These are phyloP conservation scores for Aciculoconidium aculeatum DNA, from an alignment of 805 yeast species.

Conservation along the genomic window DNA sequence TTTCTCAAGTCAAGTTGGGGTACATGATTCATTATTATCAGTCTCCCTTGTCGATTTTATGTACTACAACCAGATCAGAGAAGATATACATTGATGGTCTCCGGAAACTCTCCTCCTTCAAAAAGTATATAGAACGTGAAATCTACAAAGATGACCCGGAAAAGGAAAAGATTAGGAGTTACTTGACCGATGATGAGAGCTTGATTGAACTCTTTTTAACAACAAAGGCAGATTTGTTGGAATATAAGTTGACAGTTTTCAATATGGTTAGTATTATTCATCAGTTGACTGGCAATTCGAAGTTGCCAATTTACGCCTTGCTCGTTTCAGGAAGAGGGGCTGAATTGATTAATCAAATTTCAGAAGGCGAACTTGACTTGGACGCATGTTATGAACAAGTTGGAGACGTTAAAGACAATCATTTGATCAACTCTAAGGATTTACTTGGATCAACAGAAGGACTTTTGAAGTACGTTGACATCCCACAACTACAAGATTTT, in stretches of 20 bases:
- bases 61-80: slow-evolving; percentile 10
- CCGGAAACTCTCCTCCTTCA: slow-evolving; percentile 32
- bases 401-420: too few relatives aligned
- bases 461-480: too few relatives aligned
- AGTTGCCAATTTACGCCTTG: slow-evolving; percentile 24
- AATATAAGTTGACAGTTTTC: slow-evolving; percentile 21
- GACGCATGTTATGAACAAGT: too few relatives aligned
- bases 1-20: slow-evolving; percentile 31
- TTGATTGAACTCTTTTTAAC: slow-evolving; percentile 11
- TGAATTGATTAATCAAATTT: background rate
- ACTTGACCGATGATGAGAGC: slow-evolving; percentile 12
- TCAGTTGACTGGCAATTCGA: slow-evolving; percentile 7
- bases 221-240: slow-evolving; percentile 15
- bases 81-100: slow-evolving; percentile 19
- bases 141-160: slow-evolving; percentile 8
- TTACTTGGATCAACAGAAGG: too few relatives aligned
- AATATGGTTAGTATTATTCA: slow-evolving; percentile 21
- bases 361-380: background rate
- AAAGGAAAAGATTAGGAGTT: slow-evolving; percentile 8
- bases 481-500: too few relatives aligned
- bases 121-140: slow-evolving; percentile 23
- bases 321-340: slow-evolving; percentile 3
- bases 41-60: slow-evolving; percentile 26
- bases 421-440: too few relatives aligned
- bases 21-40: slow-evolving; percentile 38